Conservation (phyloP, 495 filamentous ascomycete species). For the Tetracladium setigerum region DNA sequence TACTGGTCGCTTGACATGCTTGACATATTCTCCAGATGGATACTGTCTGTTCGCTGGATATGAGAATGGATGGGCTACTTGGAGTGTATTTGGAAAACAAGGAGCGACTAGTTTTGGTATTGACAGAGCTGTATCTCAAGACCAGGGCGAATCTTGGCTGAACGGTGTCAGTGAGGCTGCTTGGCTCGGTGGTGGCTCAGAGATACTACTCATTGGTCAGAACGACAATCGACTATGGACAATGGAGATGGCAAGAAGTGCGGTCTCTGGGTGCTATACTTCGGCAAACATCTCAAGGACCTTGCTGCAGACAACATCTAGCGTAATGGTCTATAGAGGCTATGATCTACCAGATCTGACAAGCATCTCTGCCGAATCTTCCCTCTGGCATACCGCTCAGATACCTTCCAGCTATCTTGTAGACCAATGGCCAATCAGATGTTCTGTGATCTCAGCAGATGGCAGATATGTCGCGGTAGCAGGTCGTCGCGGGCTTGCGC, state of each 20-base stretch:
- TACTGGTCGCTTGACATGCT: conserved; percentile 62
- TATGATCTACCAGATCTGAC: conserved; percentile 86
- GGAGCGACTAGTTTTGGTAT: conserved; percentile 72
- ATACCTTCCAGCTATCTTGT: conserved; percentile 79
- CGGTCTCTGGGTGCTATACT: conserved; percentile 82
- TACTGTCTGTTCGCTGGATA: conserved; percentile 95
- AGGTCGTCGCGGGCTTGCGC: conserved; percentile 83
- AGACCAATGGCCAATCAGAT: conserved; percentile 87
- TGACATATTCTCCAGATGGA: conserved; percentile 90
- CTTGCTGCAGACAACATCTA: conserved; percentile 78
- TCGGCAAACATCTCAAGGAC: conserved; percentile 83
- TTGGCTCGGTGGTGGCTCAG: conserved; percentile 84
- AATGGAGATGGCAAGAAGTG: conserved; percentile 86
- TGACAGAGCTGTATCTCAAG: conserved; percentile 52
- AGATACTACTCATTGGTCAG: conserved; percentile 64
- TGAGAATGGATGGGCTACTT: conserved; percentile 87
- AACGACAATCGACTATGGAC: conserved; percentile 76
- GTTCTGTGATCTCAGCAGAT: conserved; percentile 78
- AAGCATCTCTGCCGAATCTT: conserved; percentile 85
- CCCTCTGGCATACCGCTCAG: conserved; percentile 85
- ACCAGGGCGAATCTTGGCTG: conserved; percentile 65
- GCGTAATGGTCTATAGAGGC: conserved; percentile 84
- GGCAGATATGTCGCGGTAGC: conserved; percentile 93
- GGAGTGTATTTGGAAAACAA: conserved; percentile 94
- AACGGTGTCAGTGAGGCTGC: conserved; percentile 62